Evolutionary conservation across 345 rosid genomes (phyloP).

Genomic region (Arabidopsis suecica): DNA sequence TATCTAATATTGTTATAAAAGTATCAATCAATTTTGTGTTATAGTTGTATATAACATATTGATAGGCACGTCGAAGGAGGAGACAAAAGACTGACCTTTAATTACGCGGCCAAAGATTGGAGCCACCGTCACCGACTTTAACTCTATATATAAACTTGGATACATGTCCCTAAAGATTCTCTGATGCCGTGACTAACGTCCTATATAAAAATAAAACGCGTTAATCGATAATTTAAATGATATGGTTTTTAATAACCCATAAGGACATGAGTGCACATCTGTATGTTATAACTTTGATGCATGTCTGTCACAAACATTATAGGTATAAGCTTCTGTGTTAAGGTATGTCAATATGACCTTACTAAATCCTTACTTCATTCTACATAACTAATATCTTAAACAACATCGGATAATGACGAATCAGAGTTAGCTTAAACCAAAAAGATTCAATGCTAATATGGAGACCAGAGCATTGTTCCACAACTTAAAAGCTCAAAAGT

Average conservation of each 20-base stretch:
- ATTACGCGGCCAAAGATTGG: constrained; percentile 47
- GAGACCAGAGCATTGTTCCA: not conserved
- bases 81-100: constrained; percentile 37
- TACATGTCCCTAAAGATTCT: constrained; percentile 49
- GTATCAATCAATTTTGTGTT: not conserved
- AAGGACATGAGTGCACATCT: constrained; percentile 30
- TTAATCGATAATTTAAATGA: constrained; percentile 22
- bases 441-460: not conserved
- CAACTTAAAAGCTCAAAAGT: not conserved
- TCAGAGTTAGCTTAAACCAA: not conserved
- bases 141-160: constrained; percentile 35
- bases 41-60: constrained; percentile 19
- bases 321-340: too few relatives aligned
- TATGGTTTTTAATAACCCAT: not conserved
- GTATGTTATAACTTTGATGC: constrained; percentile 31
- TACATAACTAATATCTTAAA: not conserved
- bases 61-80: constrained; percentile 41
- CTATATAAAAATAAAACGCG: constrained; percentile 30
- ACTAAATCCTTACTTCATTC: too few relatives aligned
- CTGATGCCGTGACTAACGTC: constrained; percentile 29
- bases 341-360: too few relatives aligned
- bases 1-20: not conserved
- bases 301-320: constrained; percentile 32
- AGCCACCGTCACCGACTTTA: constrained; percentile 46
- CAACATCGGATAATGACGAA: not conserved